A percentile compares a stretch with the other conserved stretches of the same genome.
phyloP scores from a whole-genome alignment of 2,329 filamentous ascomycete genomes.

The Fonsecaea erecta region DNA sequence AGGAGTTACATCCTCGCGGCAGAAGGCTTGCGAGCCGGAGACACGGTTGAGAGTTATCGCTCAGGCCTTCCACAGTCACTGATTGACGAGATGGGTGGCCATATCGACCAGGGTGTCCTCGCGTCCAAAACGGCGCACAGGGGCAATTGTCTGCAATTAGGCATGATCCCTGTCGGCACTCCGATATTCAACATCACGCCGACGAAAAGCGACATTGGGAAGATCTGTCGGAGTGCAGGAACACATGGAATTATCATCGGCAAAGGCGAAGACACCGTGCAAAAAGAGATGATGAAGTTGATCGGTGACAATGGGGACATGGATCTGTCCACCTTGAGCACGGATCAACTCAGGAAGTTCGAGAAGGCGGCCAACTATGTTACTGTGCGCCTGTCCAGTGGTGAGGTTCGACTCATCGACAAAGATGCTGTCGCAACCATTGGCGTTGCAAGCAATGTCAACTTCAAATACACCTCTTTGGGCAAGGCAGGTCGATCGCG shows the following conservation, averaged over 20 bases:
- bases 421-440: constrained; percentile 94
- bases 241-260: constrained; percentile 87
- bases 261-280: constrained; percentile 75
- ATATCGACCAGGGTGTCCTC: constrained; percentile 91
- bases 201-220: constrained; percentile 69
- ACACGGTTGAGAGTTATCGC: constrained; percentile 89
- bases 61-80: constrained; percentile 85
- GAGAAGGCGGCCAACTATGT: constrained; percentile 76
- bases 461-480: constrained; percentile 86
- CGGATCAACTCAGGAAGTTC: constrained; percentile 47
- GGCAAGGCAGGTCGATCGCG: constrained; percentile 93
- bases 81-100: constrained; percentile 87
- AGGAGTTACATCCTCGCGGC: constrained; percentile 95
- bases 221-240: constrained; percentile 93
- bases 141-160: constrained; percentile 91
- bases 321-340: constrained; percentile 44
- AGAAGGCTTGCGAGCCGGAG: constrained; percentile 89
- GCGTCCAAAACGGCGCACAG: constrained; percentile 92
- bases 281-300: constrained; percentile 40
- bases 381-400: constrained; percentile 84
- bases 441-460: constrained; percentile 89
- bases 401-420: constrained; percentile 86
- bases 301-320: constrained; percentile 32
- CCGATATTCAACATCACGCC: constrained; percentile 87
- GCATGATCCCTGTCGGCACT: constrained; percentile 95